Percentiles rank a stretch among this genome's conserved stretches.
Conservation (phyloP, 1,284 basidiomycete genomes). For the Tylopilus orsonianus region DNA sequence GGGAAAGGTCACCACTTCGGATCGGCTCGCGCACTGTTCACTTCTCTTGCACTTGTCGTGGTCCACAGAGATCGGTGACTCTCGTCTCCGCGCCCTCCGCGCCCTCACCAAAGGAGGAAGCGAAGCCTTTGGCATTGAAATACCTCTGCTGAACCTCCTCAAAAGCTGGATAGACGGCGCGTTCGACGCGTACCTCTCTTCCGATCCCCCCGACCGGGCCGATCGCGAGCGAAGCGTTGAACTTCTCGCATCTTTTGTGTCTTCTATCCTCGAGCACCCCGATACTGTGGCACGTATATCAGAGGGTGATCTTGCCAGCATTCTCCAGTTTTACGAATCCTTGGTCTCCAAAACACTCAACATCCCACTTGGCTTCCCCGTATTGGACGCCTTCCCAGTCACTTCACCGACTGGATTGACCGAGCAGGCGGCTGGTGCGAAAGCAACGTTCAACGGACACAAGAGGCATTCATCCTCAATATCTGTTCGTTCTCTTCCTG, state of each 20-base stretch:
- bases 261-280: constrained; percentile 45
- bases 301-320: constrained; percentile 50
- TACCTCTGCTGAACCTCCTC: constrained; percentile 51
- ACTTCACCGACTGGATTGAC: constrained; percentile 27
- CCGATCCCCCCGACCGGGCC: constrained; percentile 42
- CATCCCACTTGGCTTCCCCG: constrained; percentile 29
- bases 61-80: constrained; percentile 66
- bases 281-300: constrained; percentile 58
- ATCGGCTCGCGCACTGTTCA: constrained; percentile 60
- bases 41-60: constrained; percentile 56
- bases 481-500: constrained; percentile 26
- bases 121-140: constrained; percentile 66
- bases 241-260: constrained; percentile 55
- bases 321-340: constrained; percentile 57
- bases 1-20: constrained; percentile 48
- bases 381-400: constrained; percentile 28
- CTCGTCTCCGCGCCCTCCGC: constrained; percentile 62
- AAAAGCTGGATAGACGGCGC: constrained; percentile 63
- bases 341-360: constrained; percentile 56
- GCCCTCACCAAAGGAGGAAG: constrained; percentile 57
- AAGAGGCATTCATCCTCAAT: constrained; percentile 47
- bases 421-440: constrained; percentile 30
- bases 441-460: constrained; percentile 40
- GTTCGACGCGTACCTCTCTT: constrained; percentile 51
- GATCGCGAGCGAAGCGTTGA: constrained; percentile 65